phyloP scores from a whole-genome alignment of 2,329 filamentous ascomycete species.

The Colletotrichum ledebouriae region DNA sequence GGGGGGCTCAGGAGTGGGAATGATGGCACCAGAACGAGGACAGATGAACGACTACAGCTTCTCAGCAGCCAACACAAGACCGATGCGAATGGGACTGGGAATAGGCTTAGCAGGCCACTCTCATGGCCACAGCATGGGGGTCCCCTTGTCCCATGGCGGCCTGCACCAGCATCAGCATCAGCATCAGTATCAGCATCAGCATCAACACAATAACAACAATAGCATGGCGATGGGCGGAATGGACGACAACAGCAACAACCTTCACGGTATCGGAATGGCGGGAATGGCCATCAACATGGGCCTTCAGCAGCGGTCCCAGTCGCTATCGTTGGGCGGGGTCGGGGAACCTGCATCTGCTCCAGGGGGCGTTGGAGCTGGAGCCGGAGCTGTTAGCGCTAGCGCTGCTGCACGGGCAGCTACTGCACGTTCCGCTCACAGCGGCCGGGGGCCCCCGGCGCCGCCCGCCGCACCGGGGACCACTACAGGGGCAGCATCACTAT shows the following conservation, averaged over 20 bases:
- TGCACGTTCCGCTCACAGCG: no score
- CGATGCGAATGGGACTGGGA: conserved; percentile 7
- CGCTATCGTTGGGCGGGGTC: conserved; percentile 21
- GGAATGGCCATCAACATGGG: conserved; percentile 3
- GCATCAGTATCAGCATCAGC: no score
- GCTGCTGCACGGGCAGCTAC: not conserved
- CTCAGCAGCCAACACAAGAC: not conserved
- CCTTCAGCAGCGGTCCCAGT: conserved; percentile 14
- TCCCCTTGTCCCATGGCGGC: conserved; percentile 12
- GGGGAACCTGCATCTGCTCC: conserved; percentile 26
- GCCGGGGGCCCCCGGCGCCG: no score
- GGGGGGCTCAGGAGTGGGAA: conserved; percentile 1
- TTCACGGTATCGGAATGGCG: not conserved
- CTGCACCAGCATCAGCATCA: no score
- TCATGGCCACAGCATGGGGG: conserved; percentile 18
- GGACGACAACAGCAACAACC: not conserved
- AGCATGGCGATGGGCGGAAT: conserved; percentile 3
- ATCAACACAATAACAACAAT: not conserved
- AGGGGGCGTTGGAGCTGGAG: not conserved
- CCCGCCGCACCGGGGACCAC: no score
- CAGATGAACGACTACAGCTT: conserved; percentile 26
- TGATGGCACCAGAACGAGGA: conserved; percentile 1
- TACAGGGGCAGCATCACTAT: no score
- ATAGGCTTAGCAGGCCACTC: conserved; percentile 8
- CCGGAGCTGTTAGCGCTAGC: not conserved